Percentiles rank a stretch among this genome's conserved stretches.
Conservation (phyloP, 495 filamentous ascomycete species). For the Podospora bellae-mahoneyi region DNA sequence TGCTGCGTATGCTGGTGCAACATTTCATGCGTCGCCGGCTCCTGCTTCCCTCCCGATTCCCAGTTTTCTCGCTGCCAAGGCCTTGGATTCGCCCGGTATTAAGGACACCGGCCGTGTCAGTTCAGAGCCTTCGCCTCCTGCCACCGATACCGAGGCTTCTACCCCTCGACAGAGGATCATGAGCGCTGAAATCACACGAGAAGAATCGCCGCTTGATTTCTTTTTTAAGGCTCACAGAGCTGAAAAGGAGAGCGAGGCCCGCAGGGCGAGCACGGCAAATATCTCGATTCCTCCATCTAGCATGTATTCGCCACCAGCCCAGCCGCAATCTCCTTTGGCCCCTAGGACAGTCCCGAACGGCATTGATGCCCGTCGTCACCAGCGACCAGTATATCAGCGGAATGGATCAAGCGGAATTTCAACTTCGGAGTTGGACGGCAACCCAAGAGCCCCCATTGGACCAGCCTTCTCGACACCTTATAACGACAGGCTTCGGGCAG, state of each 20-base stretch:
- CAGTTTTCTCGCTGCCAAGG: conserved; percentile 76
- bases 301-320: conserved; percentile 37
- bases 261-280: conserved; percentile 45
- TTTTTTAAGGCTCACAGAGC: conserved; percentile 84
- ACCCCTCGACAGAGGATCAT: conserved; percentile 39
- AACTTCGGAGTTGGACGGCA: conserved; percentile 62
- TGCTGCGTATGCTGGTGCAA: conserved; percentile 82
- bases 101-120: conserved; percentile 32
- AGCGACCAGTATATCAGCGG: conserved; percentile 31
- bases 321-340: conserved; percentile 36
- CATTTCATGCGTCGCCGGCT: conserved; percentile 92
- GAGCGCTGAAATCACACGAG: conserved; percentile 27
- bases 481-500: conserved; percentile 60
- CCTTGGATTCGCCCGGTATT: conserved; percentile 56
- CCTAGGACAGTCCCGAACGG: conserved; percentile 34
- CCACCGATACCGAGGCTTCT: conserved; percentile 41
- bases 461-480: conserved; percentile 67
- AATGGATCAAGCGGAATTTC: conserved; percentile 56
- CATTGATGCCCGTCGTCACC: conserved; percentile 22
- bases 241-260: conserved; percentile 59
- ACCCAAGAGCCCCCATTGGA: conserved; percentile 49
- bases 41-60: conserved; percentile 91
- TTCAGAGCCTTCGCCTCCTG: conserved; percentile 38
- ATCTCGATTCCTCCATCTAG: conserved; percentile 26
- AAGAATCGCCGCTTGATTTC: conserved; percentile 79